These are phyloP conservation scores for Pyrus pyrifolia DNA, from an alignment of 306 rosid species.

Conservation along the genomic window DNA sequence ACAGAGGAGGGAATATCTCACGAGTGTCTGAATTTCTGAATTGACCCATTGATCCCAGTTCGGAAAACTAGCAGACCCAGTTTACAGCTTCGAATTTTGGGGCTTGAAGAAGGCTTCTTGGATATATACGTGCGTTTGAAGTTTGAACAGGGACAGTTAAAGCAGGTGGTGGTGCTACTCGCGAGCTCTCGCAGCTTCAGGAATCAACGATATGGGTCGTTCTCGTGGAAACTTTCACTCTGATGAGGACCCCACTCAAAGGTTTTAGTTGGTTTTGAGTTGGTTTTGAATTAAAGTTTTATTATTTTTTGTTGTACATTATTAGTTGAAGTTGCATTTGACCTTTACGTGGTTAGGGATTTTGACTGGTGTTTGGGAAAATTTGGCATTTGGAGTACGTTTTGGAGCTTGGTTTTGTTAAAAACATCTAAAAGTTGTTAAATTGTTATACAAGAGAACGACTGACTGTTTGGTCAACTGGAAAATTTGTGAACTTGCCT, in stretches of 20 bases:
- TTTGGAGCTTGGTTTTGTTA: not conserved
- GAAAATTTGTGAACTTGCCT: not conserved
- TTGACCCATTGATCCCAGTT: not conserved
- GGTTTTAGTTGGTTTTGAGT: constrained; percentile 31
- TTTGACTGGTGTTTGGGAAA: not conserved
- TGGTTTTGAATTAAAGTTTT: not conserved
- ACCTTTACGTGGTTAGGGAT: not conserved
- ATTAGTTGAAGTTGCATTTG: constrained; percentile 3
- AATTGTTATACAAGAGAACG: not conserved
- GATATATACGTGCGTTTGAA: not conserved
- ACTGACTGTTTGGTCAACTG: not conserved
- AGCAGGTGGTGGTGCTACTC: not conserved
- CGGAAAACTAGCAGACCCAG: not conserved
- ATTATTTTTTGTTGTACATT: not conserved
- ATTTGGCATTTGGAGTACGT: not conserved
- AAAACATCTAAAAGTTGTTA: not conserved
- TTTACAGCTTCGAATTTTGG: not conserved
- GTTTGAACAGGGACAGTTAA: not conserved
- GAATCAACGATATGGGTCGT: constrained; percentile 74
- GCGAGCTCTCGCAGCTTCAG: constrained; percentile 17
- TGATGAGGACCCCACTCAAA: constrained; percentile 86
- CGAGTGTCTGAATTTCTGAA: not conserved
- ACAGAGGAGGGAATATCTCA: not conserved
- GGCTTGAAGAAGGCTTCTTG: not conserved
- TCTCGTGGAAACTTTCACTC: constrained; percentile 86